phyloP scores from a whole-genome alignment of 2,329 filamentous ascomycete genomes.

The Rutstroemia sp. region DNA sequence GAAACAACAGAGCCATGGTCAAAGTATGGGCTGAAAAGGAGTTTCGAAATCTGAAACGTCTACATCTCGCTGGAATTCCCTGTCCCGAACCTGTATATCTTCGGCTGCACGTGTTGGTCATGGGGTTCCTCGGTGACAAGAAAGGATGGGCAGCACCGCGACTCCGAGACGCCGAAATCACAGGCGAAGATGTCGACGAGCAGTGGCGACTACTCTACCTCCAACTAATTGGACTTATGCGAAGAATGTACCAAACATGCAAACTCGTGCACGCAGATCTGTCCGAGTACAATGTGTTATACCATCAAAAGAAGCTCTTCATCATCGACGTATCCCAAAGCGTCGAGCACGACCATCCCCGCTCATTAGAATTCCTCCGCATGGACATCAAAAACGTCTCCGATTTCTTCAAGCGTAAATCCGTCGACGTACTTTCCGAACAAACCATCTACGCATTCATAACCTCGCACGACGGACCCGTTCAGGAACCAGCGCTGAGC shows the following conservation, averaged over 20 bases:
- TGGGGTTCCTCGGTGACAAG: constrained; percentile 84
- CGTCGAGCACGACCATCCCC: constrained; percentile 92
- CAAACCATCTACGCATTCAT: constrained; percentile 80
- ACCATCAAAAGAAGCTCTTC: constrained; percentile 73
- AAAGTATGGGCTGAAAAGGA: constrained; percentile 99
- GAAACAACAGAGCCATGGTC: constrained; percentile 93
- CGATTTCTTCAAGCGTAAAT: constrained; percentile 84
- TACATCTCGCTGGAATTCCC: constrained; percentile 77
- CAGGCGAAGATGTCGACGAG: constrained; percentile 57
- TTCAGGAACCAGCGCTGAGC: constrained; percentile 54
- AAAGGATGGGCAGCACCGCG: constrained; percentile 85
- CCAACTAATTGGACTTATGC: constrained; percentile 82
- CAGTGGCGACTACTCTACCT: constrained; percentile 76
- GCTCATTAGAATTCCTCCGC: constrained; percentile 84
- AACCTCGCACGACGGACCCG: constrained; percentile 50
- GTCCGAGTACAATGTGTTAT: constrained; percentile 96
- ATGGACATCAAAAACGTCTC: constrained; percentile 98
- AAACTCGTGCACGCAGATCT: constrained; percentile 90
- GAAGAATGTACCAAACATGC: constrained; percentile 87
- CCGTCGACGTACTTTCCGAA: constrained; percentile 74
- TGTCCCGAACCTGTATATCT: constrained; percentile 85
- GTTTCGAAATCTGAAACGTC: constrained; percentile 83
- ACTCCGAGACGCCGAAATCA: constrained; percentile 75
- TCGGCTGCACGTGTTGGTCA: constrained; percentile 89
- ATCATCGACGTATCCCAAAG: constrained; percentile 98